Base-by-base conservation (phyloP, 164 flowering plant species). In the Umbilicus rupestris region DNA sequence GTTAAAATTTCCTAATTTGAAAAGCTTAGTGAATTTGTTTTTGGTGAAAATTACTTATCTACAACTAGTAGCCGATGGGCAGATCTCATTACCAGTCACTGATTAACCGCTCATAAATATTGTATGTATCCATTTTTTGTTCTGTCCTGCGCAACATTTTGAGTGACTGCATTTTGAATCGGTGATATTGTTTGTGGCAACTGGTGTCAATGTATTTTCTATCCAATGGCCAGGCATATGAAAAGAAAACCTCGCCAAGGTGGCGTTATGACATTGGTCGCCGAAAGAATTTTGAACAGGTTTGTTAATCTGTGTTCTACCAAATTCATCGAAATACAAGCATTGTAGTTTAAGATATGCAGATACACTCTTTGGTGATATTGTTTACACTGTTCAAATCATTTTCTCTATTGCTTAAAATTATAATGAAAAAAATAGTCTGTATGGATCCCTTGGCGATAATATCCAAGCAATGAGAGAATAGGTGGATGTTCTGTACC, bases 181-280 rank as follows among this genome's bases (percentile, higher is more conserved):
- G 22, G 42, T 20, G 55, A 22, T 52, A 20, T 12, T 24, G 30
- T 26, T 8, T 1, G 12, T 6, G 39, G n/a, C n/a, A n/a, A n/a
- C 42, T 35, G 65, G 24, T 62, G 65, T 14, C 44, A 35, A 35
- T 62, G 41, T 62, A 37, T 35, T 35, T 39, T 16, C 7, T 39
- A 12, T 15, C 29, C 39, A 37, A 5, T 39, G 24, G 10, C 64
- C 76, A 95, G 99, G 99, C 97, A 68, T 95, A 88, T 71, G 99
- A 95, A 79, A 95, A 95, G 87, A 95, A 85, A 70, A 80, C 89
- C 62, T 69, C 85, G 70, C 88, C 92, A 57, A 95, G 86, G 73
- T 85, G 89, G 88, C 86, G 89, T 12, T 87, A 81, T 81, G 92
- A 87, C 71, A 87, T 87, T 59, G 92, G 92, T 29, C 76, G 87